A percentile compares a stretch with the other conserved stretches of the same genome.
phyloP scores from a whole-genome alignment of 805 yeast species.

The Monosporozyma unispora region DNA sequence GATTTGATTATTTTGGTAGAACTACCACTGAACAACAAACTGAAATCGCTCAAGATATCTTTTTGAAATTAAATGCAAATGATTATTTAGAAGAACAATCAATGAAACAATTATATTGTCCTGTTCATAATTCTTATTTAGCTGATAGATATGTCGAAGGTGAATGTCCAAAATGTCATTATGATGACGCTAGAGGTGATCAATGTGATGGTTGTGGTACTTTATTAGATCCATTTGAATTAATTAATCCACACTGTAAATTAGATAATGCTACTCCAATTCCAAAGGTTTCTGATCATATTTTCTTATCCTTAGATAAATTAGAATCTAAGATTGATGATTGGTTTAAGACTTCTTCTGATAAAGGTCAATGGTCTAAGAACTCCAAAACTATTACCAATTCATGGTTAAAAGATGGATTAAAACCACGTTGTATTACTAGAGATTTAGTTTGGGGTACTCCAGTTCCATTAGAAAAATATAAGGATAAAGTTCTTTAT shows the following conservation, averaged over 20 bases:
- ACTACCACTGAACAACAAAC: conserved; percentile 91
- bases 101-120: conserved; percentile 86
- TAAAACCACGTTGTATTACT: conserved; percentile 90
- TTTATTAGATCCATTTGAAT: conserved; percentile 83
- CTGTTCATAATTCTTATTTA: conserved; percentile 77
- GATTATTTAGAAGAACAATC: conserved; percentile 78
- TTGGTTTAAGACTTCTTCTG: conserved; percentile 66
- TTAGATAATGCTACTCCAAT: conserved; percentile 77
- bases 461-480: conserved; percentile 87
- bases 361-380: conserved; percentile 81
- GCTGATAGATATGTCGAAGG: conserved; percentile 98
- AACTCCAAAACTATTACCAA: conserved; percentile 83
- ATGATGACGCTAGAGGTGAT: conserved; percentile 98
- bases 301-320: conserved; percentile 75
- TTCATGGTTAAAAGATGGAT: conserved; percentile 90
- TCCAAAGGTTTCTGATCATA: conserved; percentile 73
- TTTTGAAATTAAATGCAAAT: conserved; percentile 64
- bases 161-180: conserved; percentile 88
- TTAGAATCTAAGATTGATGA: conserved; percentile 63
- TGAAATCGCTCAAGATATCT: conserved; percentile 90
- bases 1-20: conserved; percentile 91
- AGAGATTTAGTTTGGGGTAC: conserved; percentile 98
- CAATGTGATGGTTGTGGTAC: conserved; percentile 97
- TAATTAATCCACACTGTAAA: conserved; percentile 92
- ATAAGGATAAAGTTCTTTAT: conserved; percentile 81